These are phyloP conservation scores for Macadamia tetraphylla DNA, from an alignment of 164 flowering plant species.

Conservation along the genomic window DNA sequence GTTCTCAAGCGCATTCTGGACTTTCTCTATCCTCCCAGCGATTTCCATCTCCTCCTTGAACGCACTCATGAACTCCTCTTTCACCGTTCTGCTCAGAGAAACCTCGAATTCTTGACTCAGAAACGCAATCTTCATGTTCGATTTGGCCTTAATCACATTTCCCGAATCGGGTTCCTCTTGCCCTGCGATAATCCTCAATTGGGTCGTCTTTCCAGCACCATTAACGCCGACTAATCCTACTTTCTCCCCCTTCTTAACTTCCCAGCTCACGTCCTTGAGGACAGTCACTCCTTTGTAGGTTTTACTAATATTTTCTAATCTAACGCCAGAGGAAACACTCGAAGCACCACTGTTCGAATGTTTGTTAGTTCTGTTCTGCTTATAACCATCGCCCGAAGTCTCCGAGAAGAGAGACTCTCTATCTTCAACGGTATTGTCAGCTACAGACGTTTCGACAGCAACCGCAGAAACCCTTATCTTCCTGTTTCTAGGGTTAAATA, in stretches of 20 bases:
- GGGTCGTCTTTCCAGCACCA: conserved; percentile 98
- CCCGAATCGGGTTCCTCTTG: conserved; percentile 93
- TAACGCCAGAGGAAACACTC: conserved; percentile 75
- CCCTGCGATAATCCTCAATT: conserved; percentile 84
- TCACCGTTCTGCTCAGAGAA: conserved; percentile 69
- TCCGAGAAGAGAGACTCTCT: conserved; percentile 67
- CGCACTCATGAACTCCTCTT: conserved; percentile 86
- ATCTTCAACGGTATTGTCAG: conserved; percentile 20
- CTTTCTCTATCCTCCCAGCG: conserved; percentile 67
- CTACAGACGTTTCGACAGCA: conserved; percentile 44
- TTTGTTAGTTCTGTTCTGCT: conserved; percentile 27
- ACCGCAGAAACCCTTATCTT: conserved; percentile 26
- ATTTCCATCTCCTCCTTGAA: conserved; percentile 93
- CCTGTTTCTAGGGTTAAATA: conserved; percentile 15
- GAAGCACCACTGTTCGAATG: conserved; percentile 57
- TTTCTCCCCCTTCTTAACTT: conserved; percentile 92
- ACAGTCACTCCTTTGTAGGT: conserved; percentile 80
- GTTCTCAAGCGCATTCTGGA: conserved; percentile 83
- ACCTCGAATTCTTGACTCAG: conserved; percentile 97
- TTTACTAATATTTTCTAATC: conserved; percentile 82
- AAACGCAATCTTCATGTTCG: conserved; percentile 81
- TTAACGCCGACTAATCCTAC: conserved; percentile 96
- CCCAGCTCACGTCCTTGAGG: conserved; percentile 85
- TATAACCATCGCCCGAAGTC: conserved; percentile 16
- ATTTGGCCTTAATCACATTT: conserved; percentile 77